These are phyloP conservation scores for Elaeagnus macrophylla DNA, from an alignment of 306 rosid species.

Conservation along the genomic window DNA sequence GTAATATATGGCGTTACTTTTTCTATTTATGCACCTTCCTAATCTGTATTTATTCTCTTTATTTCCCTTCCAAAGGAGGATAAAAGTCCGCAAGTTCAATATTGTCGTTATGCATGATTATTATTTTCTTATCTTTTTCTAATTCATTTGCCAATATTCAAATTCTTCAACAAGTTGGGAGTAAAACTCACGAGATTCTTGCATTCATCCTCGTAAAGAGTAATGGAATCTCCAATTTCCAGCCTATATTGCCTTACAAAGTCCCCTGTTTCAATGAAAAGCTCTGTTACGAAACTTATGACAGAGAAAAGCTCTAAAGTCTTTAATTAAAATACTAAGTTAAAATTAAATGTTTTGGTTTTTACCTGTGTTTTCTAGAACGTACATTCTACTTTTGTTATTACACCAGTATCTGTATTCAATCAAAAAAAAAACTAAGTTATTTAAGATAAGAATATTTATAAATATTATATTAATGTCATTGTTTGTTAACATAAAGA, in stretches of 20 bases:
- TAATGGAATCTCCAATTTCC: conserved; percentile 40
- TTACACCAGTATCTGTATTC: conserved; percentile 52
- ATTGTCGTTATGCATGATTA: neutral
- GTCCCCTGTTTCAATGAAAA: conserved; percentile 31
- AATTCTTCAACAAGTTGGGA: conserved; percentile 1
- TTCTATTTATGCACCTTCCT: neutral
- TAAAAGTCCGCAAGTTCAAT: conserved; percentile 5
- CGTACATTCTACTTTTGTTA: conserved; percentile 55
- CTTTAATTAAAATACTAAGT: neutral
- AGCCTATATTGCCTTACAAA: conserved; percentile 37
- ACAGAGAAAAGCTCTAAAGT: neutral
- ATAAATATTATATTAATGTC: too few relatives aligned
- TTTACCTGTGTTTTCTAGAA: conserved; percentile 53
- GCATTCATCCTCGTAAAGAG: conserved; percentile 41
- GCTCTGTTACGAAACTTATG: neutral
- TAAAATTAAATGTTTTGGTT: neutral
- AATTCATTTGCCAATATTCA: neutral
- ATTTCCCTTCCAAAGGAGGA: neutral
- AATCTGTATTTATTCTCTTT: neutral
- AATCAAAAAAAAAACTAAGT: conserved; percentile 1
- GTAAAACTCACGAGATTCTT: conserved; percentile 50
- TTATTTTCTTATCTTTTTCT: neutral
- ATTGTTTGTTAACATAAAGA: too few relatives aligned
- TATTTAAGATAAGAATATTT: conserved; percentile 1
- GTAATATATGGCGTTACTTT: too few relatives aligned